Conservation (phyloP, 306 rosid genomes). For the Vigna mungo region DNA sequence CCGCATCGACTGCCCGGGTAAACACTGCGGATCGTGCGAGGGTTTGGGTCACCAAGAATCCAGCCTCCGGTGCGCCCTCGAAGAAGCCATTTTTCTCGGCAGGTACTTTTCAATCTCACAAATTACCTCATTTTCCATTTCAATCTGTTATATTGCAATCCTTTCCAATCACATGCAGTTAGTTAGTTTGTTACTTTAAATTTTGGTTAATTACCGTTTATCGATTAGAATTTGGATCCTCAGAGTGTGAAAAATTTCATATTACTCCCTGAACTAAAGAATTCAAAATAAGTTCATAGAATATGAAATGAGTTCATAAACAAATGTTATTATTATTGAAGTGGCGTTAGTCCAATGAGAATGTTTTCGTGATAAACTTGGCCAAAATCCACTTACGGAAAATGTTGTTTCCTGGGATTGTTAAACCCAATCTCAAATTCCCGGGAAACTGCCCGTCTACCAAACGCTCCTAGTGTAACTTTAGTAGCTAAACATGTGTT, state of each 20-base stretch:
- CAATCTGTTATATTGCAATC: background rate
- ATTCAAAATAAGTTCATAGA: background rate
- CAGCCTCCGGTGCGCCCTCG: conserved; percentile 95
- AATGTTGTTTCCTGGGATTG: too few relatives aligned
- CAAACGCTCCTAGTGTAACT: too few relatives aligned
- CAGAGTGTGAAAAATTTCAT: background rate
- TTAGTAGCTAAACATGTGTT: too few relatives aligned
- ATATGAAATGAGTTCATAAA: background rate
- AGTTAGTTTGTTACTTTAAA: background rate
- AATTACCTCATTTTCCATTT: background rate
- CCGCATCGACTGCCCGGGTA: conserved; percentile 94
- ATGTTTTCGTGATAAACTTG: too few relatives aligned
- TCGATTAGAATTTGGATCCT: background rate
- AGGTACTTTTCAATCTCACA: conserved; percentile 36
- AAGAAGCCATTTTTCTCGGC: conserved; percentile 80
- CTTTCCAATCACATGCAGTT: background rate
- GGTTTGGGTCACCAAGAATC: conserved; percentile 98
- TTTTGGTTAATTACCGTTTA: background rate
- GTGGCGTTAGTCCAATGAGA: background rate
- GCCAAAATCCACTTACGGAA: too few relatives aligned
- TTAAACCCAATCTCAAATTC: too few relatives aligned
- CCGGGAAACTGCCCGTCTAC: too few relatives aligned
- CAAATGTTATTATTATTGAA: background rate
- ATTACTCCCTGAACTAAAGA: background rate
- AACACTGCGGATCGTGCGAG: conserved; percentile 83